These are phyloP conservation scores for Aciculoconidium aculeatum DNA, from an alignment of 805 yeast species.

Conservation along the genomic window DNA sequence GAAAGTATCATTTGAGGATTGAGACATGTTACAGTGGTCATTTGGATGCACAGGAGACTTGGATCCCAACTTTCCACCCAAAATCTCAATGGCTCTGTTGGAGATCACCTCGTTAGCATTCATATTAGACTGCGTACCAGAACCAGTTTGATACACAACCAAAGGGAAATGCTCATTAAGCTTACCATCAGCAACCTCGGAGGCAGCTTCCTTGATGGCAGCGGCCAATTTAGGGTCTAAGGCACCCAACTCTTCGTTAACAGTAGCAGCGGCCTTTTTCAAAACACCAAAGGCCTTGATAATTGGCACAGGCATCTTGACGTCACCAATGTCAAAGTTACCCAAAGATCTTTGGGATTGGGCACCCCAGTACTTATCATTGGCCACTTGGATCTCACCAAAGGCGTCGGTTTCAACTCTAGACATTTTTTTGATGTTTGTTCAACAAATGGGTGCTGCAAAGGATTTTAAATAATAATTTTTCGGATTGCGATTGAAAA, in stretches of 20 bases:
- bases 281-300: conserved; percentile 31
- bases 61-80: conserved; percentile 33
- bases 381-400: conserved; percentile 31
- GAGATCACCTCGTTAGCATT: conserved; percentile 37
- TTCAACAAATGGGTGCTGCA: no score
- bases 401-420: conserved; percentile 35
- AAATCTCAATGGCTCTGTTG: conserved; percentile 34
- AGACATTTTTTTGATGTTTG: no score
- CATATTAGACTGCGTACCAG: conserved; percentile 38
- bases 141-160: conserved; percentile 36
- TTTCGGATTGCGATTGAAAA: neutral
- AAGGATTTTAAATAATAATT: neutral
- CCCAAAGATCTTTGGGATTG: conserved; percentile 34
- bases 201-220: conserved; percentile 33
- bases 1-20: conserved; percentile 34
- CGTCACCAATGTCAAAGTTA: conserved; percentile 35
- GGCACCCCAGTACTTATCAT: conserved; percentile 34
- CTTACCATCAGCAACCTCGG: conserved; percentile 34
- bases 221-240: conserved; percentile 27
- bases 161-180: conserved; percentile 35
- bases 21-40: conserved; percentile 37
- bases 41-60: conserved; percentile 36
- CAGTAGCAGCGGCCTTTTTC: conserved; percentile 35
- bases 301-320: conserved; percentile 31
- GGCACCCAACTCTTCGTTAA: conserved; percentile 27